Evolutionary conservation across 345 rosid species (phyloP), one percentile per base, ranked within the genome.

Genomic region (thale cress (Arabidopsis thaliana)): DNA sequence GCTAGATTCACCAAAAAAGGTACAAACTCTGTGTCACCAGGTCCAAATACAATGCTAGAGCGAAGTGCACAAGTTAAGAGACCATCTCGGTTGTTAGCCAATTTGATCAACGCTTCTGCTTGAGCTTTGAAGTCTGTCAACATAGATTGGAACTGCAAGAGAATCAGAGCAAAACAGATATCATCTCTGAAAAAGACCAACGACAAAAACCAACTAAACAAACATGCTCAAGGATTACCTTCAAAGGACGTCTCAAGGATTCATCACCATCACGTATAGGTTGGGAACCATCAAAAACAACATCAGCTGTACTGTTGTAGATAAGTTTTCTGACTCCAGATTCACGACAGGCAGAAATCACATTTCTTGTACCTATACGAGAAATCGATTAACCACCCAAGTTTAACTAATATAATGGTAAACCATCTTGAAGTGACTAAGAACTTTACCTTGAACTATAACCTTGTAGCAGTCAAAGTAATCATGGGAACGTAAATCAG

Each of bases 1-100:
- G 96, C 93, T 66, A 87, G 79, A 75, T 78, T 83, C 69, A 86
- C 78, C 1, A 92, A 72, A 65, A 84, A 80, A 20, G 96, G 92
- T 13, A 92, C 33, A 71, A 90, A 69, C 56, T 80, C 83, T 1
- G 81, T 71, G 33, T 92, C 99, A 67, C 93, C 92, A 42, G 97
- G 98, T 67, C 99, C 98, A 82, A 92, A 92, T 55, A 87, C 86
- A 77, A 83, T 92, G 82, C 98, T 87, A 67, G 99, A 90, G 34
- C 99, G 90, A 82, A 95, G 92, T 52, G 86, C 83, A 80, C 97
- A 92, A 42, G 99, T 95, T 82, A 92, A 84, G 48, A 92, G 91
- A 64, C 98, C 93, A 71, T 88, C 89, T 62, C 80, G 78, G 65
- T 87, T 78, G 65, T 95, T 92, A 62, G 99, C 96, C 80, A 74